Evolutionary conservation across 78 protist species (phyloP).

Genomic region (Guillardia theta): DNA sequence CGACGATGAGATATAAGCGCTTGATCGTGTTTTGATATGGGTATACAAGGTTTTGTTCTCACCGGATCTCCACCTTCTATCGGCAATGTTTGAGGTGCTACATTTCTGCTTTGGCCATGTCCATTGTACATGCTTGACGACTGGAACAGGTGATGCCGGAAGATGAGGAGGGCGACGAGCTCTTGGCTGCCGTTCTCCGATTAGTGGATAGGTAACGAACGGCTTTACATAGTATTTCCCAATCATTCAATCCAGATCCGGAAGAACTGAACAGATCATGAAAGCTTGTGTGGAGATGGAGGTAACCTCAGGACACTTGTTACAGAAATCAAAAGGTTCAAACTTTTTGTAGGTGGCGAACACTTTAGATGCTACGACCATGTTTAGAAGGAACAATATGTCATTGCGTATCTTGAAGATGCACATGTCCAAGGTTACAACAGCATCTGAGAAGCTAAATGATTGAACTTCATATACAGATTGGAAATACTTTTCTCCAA

Average conservation of each 20-base stretch:
- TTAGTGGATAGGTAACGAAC: neutral
- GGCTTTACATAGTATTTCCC: no score
- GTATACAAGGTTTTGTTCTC: neutral
- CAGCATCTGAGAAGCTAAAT: no score
- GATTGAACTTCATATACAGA: no score
- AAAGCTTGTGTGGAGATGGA: constrained; percentile 9
- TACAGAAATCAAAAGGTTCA: no score
- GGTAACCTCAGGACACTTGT: no score
- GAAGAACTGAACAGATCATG: neutral
- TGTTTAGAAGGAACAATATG: constrained; percentile 2
- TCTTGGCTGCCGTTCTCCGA: neutral
- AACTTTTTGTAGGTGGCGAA: neutral
- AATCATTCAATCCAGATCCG: neutral
- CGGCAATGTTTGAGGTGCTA: constrained; percentile 12
- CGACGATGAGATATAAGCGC: neutral
- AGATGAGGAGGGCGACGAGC: neutral
- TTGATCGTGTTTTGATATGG: neutral
- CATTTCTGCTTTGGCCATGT: no score
- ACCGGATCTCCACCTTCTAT: neutral
- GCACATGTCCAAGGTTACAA: neutral
- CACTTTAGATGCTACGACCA: neutral
- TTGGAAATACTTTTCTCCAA: no score
- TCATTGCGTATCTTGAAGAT: neutral
- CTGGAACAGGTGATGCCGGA: constrained; percentile 14
- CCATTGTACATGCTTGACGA: no score